Conservation (phyloP, 2,329 filamentous ascomycete genomes). For the Cryoendolithus antarcticus region DNA sequence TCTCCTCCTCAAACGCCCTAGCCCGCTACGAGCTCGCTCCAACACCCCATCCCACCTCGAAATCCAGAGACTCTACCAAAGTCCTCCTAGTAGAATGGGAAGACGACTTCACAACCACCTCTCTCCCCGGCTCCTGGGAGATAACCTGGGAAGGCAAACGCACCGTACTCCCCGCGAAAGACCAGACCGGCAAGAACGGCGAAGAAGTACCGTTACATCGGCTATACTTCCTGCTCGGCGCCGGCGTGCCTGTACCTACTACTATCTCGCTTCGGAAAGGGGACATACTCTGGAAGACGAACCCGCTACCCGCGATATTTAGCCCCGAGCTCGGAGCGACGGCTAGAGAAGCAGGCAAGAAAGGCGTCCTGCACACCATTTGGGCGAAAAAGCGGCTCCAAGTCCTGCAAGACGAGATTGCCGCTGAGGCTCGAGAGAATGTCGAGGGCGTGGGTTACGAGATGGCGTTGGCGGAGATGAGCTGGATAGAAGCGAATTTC, state of each 20-base stretch:
- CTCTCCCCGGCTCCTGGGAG: conserved; percentile 51
- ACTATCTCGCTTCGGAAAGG: conserved; percentile 50
- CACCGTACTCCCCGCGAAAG: conserved; percentile 54
- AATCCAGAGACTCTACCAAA: conserved; percentile 67
- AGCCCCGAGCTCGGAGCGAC: conserved; percentile 60
- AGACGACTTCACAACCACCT: conserved; percentile 41
- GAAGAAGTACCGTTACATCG: conserved; percentile 42
- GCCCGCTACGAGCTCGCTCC: conserved; percentile 80
- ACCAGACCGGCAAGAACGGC: conserved; percentile 27
- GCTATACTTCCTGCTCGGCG: conserved; percentile 70
- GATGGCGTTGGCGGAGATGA: conserved; percentile 71
- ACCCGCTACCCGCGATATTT: conserved; percentile 78
- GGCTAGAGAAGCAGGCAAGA: conserved; percentile 54
- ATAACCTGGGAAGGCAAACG: conserved; percentile 73
- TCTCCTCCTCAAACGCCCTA: conserved; percentile 46
- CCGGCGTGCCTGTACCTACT: conserved; percentile 57
- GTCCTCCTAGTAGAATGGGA: conserved; percentile 91
- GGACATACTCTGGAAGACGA: conserved; percentile 47
- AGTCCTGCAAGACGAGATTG: conserved; percentile 66
- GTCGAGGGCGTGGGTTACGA: conserved; percentile 70
- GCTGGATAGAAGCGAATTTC: conserved; percentile 78
- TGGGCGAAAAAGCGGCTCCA: conserved; percentile 78
- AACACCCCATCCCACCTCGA: conserved; percentile 28
- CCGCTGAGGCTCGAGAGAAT: conserved; percentile 58
- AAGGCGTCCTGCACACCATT: conserved; percentile 75